Base-by-base conservation (phyloP, 2,329 filamentous ascomycete species). In the Dryadomyces quercivorus region DNA sequence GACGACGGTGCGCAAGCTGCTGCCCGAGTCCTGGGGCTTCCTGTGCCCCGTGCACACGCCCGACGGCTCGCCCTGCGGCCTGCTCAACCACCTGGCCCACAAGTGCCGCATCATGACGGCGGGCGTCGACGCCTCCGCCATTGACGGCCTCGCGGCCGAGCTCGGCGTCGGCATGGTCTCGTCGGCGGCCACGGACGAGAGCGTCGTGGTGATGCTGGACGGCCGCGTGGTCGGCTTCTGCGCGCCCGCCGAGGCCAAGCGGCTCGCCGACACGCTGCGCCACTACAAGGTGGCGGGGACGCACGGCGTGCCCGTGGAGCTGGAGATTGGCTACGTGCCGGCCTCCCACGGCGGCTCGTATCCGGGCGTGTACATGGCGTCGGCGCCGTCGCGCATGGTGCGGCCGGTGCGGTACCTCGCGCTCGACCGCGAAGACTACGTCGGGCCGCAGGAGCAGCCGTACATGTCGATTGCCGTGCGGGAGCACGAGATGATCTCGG, bases 11-110 rank as follows among this genome's bases (percentile, higher is more conserved):
- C 82, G 93, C 73, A 98, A 97, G 69, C 75, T 98, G 62, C 73
- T 97, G 20, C 93, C 93, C 2, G 93, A 98, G 67, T 95, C 90
- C 62, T 98, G 93, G 93, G 93, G 93, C 8, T 98, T 96, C 72
- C 75, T 98, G 61, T 98, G 93, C 65, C 93, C 93, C 18, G 92
- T 97, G 2, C 93, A 98, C 69, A 98, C 93, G 5, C 93, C 93
- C 59, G 93, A 98, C 78, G 93, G 93, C 72, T 80, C 86, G 64
- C 93, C 93, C 57, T 98, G 93, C 69, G 93, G 93, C 66, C 76
- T 98, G 59, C 75, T 98, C 38, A 97, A 96, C 68, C 93, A 98
- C 74, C 74, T 98, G 66, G 84, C 93, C 1, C 93, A 97, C 72
- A 95, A 95, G 70, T 97, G 93, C 71, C 84, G 86, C 67, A 86